phyloP scores from a whole-genome alignment of 106 monocot genomes.

The Ottelia alismoides region DNA sequence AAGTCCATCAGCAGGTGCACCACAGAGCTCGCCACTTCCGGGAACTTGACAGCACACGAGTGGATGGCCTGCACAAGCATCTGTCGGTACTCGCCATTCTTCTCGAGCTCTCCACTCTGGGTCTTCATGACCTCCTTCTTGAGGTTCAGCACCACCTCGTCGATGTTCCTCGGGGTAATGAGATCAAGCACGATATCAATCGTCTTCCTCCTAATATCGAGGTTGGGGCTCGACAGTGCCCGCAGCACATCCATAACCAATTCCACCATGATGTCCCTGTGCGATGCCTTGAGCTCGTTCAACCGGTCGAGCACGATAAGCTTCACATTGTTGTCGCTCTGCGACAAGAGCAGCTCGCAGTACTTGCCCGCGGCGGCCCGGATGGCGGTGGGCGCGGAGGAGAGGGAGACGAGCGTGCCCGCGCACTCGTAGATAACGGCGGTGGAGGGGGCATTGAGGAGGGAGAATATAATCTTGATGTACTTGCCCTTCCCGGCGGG shows the following conservation, averaged over 20 bases:
- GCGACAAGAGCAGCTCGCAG: constrained; percentile 75
- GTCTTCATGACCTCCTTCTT: constrained; percentile 96
- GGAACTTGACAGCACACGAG: constrained; percentile 81
- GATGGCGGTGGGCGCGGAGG: constrained; percentile 80
- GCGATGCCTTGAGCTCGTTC: constrained; percentile 52
- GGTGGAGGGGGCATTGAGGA: constrained; percentile 41
- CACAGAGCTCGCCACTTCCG: constrained; percentile 80
- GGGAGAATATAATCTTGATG: constrained; percentile 65
- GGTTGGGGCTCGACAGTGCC: constrained; percentile 70
- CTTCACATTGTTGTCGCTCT: constrained; percentile 93
- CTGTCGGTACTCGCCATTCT: constrained; percentile 80
- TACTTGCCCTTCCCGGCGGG: constrained; percentile 63
- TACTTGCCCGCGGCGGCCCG: constrained; percentile 74
- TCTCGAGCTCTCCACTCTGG: constrained; percentile 74
- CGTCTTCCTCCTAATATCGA: constrained; percentile 70
- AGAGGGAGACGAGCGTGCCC: constrained; percentile 66
- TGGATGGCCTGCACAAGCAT: constrained; percentile 93
- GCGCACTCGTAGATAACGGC: constrained; percentile 83
- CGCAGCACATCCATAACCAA: constrained; percentile 79
- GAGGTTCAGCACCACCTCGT: constrained; percentile 70
- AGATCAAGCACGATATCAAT: constrained; percentile 74
- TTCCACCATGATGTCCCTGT: constrained; percentile 75
- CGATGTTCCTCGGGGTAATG: constrained; percentile 69
- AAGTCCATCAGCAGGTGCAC: constrained; percentile 92
- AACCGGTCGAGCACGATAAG: constrained; percentile 72